These are phyloP conservation scores for Paxillus rubicundulus DNA, from an alignment of 768 basidiomycete genomes.

Conservation along the genomic window DNA sequence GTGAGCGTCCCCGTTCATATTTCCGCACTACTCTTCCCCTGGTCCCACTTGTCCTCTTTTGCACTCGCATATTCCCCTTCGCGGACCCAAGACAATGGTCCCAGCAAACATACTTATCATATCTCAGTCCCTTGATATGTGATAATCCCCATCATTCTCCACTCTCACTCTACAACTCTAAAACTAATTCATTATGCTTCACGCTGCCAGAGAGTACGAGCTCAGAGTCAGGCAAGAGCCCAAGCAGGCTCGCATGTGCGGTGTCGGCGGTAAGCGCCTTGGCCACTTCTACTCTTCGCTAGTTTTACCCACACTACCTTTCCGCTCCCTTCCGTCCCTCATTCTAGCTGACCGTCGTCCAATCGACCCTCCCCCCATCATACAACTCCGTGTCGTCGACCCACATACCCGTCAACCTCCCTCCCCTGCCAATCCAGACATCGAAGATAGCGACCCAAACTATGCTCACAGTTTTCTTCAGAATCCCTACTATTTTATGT, in stretches of 20 bases:
- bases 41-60: conserved; percentile 11
- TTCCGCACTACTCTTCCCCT: conserved; percentile 14
- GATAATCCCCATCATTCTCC: conserved; percentile 7
- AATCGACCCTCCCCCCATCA: conserved; percentile 94
- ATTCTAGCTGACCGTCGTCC: conserved; percentile 84
- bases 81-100: conserved; percentile 4
- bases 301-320: conserved; percentile 1
- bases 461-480: conserved; percentile 70
- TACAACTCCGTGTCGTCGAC: conserved; percentile 89
- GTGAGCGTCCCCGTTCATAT: conserved; percentile 13
- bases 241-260: conserved; percentile 89
- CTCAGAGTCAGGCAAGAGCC: conserved; percentile 88
- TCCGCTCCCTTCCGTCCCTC: not conserved
- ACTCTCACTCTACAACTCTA: not conserved
- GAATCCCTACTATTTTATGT: conserved; percentile 96
- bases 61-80: conserved; percentile 2
- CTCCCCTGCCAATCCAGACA: conserved; percentile 25
- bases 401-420: conserved; percentile 40
- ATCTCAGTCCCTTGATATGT: conserved; percentile 7
- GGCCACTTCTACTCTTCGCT: conserved; percentile 1
- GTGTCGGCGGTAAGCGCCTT: conserved; percentile 75
- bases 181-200: conserved; percentile 9
- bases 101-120: not conserved
- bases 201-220: conserved; percentile 69
- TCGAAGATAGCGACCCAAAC: conserved; percentile 34